Evolutionary conservation across 441 rosid genomes (phyloP), one percentile per base, ranked within the genome.

Genomic region (Oxalis stricta): DNA sequence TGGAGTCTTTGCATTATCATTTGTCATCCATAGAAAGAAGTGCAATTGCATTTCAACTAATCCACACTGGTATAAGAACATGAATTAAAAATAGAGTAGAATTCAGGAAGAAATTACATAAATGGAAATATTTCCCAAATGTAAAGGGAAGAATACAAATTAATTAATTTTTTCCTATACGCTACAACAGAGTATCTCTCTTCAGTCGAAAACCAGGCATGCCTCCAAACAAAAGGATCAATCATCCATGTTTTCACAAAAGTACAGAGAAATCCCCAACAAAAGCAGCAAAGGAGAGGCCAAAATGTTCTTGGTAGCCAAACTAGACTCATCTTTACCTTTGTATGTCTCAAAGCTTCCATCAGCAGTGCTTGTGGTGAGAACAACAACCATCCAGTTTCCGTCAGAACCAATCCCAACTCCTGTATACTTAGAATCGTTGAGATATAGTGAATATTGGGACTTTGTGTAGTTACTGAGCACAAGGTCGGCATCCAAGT

Each of bases 321-420:
- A 46, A 35, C 56, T 45, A 4, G 75, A 74, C 5, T 66, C 56
- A 28, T 41, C n/a, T 11, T 20, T 21, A 10, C 34, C 33, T 7
- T 45, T 45, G 5, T 56, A 37, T 11, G 76, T 52, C 19, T 40
- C 55, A 48, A 17, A 91, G 62, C 77, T 80, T 63, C 96, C 99
- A 23, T 56, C 78, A 0, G 96, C 63, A 15, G 91, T 69, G 55
- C 29, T 73, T 18, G 92, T 86, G 32, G 94, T 75, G 33, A 84
- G 61, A 46, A 91, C 71, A 38, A 82, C 86, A 20, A 86, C 94
- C 13, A 84, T 69, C 99, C 99, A 91, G 55, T 81, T 41, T 30
- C 71, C 73, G 7, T 91, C 84, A 13, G 86, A 70, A 50, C 88
- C 82, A 35, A 86, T 68, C 20, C 99, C 96, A 13, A 58, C 71